A percentile compares a stretch with the other conserved stretches of the same genome.
These are phyloP conservation scores for Benincasa hispida DNA, from an alignment of 306 rosid genomes.

Conservation along the genomic window DNA sequence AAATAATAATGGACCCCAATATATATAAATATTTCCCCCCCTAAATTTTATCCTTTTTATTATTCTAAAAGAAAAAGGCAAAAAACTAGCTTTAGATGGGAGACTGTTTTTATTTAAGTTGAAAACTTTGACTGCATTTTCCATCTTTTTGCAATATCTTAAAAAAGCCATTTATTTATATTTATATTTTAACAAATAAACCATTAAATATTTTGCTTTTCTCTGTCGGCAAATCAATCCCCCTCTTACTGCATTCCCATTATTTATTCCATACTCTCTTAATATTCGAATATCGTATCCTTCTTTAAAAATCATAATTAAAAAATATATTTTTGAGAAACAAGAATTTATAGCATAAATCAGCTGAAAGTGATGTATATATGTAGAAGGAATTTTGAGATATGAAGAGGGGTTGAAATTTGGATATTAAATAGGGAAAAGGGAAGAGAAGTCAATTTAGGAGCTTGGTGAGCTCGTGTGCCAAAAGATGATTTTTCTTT, in stretches of 20 bases:
- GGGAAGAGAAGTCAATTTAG: background rate
- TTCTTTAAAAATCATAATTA: no score
- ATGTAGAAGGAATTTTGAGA: background rate
- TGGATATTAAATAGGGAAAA: background rate
- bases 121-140: conserved; percentile 6
- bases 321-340: no score
- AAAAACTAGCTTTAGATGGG: background rate
- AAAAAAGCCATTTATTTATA: background rate
- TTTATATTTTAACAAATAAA: no score
- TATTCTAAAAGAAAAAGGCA: background rate
- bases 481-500: background rate
- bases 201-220: background rate
- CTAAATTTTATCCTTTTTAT: background rate
- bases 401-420: background rate
- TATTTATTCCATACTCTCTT: background rate
- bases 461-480: background rate
- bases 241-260: background rate
- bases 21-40: no score
- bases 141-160: background rate
- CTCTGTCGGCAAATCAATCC: background rate
- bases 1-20: background rate
- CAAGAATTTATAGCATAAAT: background rate
- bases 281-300: no score
- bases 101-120: background rate
- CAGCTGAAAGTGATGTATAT: background rate